Conservation (phyloP, 352 stramenopile genomes). For the Albugo candida region DNA sequence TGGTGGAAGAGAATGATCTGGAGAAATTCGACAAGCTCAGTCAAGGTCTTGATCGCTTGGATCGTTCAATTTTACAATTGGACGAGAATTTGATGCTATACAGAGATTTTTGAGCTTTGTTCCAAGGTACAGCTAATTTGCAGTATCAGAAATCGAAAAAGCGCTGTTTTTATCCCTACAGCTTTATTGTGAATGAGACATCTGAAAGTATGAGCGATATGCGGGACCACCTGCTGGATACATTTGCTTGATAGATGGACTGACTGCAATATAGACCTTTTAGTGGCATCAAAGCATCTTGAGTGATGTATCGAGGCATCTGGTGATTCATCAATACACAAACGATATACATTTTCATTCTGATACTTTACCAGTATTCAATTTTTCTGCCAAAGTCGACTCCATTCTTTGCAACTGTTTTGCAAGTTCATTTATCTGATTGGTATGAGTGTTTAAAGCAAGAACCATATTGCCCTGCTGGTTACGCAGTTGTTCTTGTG, state of each 20-base stretch:
- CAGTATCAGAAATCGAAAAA: no score
- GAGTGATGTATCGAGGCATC: no score
- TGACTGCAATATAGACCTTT: no score
- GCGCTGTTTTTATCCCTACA: no score
- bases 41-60: conserved; percentile 60
- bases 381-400: conserved; percentile 33
- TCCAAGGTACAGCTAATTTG: no score
- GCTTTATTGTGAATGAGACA: no score
- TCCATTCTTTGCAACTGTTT: conserved; percentile 72
- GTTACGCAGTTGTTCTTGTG: conserved; percentile 57
- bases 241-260: no score
- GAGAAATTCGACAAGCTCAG: conserved; percentile 78
- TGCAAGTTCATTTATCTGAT: conserved; percentile 58
- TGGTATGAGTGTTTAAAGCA: conserved; percentile 46
- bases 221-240: no score
- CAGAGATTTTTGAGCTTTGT: conserved; percentile 39
- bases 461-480: conserved; percentile 69
- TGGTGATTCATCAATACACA: no score
- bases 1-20: conserved; percentile 70
- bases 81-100: conserved; percentile 80
- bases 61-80: conserved; percentile 63
- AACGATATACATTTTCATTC: no score
- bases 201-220: no score
- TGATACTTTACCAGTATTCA: conserved; percentile 7
- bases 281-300: no score